Evolutionary conservation across 345 rosid genomes (phyloP).

Genomic region (Melaleuca alternifolia): DNA sequence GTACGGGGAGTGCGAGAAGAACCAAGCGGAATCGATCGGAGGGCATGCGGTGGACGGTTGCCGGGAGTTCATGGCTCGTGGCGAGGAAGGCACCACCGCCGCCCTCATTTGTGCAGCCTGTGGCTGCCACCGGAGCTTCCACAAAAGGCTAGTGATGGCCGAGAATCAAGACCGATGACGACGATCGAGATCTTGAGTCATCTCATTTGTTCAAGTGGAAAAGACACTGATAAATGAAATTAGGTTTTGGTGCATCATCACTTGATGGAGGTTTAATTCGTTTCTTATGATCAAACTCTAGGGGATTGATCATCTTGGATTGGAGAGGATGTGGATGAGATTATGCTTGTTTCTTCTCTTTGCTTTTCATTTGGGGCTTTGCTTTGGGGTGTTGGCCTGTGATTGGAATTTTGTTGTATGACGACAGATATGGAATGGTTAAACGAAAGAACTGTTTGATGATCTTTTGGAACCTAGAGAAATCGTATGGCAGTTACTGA

Average conservation of each 20-base stretch:
- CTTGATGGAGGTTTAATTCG: not conserved
- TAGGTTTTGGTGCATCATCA: not conserved
- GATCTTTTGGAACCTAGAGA: not conserved
- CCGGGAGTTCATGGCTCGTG: slow-evolving; percentile 4
- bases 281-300: not conserved
- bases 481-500: not conserved
- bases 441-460: not conserved
- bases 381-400: not conserved
- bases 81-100: not conserved
- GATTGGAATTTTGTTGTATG: not conserved
- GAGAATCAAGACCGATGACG: not conserved
- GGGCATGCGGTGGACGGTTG: slow-evolving; percentile 11
- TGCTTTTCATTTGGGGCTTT: not conserved
- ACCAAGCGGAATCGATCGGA: slow-evolving; percentile 7
- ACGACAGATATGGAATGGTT: not conserved
- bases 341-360: not conserved
- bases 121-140: slow-evolving; percentile 8
- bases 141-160: not conserved
- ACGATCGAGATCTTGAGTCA: not conserved
- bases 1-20: slow-evolving; percentile 7
- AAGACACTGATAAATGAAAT: not conserved
- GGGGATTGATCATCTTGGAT: not conserved
- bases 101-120: slow-evolving; percentile 5
- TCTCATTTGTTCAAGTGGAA: not conserved
- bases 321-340: not conserved